A percentile compares a stretch with the other conserved stretches of the same genome.
These are phyloP conservation scores for Boletus rubroflammeus DNA, from an alignment of 768 basidiomycete genomes.

Conservation along the genomic window DNA sequence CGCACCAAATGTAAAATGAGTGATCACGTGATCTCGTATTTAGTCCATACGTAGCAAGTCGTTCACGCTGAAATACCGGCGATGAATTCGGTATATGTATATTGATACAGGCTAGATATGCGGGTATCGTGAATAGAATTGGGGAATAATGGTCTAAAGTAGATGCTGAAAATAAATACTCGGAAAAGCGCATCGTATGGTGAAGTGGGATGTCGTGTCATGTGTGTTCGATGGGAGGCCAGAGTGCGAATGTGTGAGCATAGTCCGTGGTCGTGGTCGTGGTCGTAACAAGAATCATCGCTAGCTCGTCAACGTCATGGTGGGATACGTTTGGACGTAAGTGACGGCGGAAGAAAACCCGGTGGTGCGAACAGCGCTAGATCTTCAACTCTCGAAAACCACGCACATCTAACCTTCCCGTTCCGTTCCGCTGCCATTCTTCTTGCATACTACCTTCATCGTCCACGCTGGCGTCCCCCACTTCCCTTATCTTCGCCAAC, in stretches of 20 bases:
- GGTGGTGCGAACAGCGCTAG: slow-evolving; percentile 23
- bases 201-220: slow-evolving; percentile 4
- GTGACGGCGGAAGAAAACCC: background rate
- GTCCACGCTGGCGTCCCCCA: slow-evolving; percentile 26
- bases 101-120: slow-evolving; percentile 28
- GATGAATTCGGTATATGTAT: slow-evolving; percentile 25
- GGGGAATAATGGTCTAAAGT: slow-evolving; percentile 25
- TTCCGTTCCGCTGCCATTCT: slow-evolving; percentile 66
- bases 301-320: slow-evolving; percentile 7
- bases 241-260: background rate
- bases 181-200: slow-evolving; percentile 1
- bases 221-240: slow-evolving; percentile 7
- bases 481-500: slow-evolving; percentile 20
- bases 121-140: slow-evolving; percentile 23
- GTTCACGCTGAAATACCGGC: background rate
- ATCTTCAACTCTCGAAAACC: slow-evolving; percentile 79
- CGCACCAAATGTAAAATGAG: too few species aligned
- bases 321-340: background rate
- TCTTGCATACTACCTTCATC: slow-evolving; percentile 34
- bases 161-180: slow-evolving; percentile 27
- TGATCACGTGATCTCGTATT: too few species aligned
- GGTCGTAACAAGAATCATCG: slow-evolving; percentile 11
- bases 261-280: slow-evolving; percentile 1
- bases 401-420: slow-evolving; percentile 69
- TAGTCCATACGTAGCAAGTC: too few species aligned